Base-by-base conservation (phyloP, 2,329 filamentous ascomycete species). In the Fusarium metavorans region DNA sequence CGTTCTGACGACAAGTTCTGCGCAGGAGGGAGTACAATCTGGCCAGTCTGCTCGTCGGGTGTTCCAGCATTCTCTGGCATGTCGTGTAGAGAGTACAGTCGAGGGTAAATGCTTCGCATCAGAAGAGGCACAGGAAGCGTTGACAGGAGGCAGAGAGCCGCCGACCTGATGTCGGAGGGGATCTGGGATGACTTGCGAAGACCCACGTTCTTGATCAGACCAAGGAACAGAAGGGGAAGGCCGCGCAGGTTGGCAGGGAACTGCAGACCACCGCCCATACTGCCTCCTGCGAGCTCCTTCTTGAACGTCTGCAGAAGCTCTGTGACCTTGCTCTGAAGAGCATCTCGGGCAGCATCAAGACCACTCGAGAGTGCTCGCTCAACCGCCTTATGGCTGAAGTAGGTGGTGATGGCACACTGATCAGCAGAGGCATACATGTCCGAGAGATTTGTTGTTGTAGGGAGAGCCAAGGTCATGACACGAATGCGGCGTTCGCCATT, bases 321-420 rank as follows among this genome's bases (percentile, higher is more conserved):
- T 32, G 95, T 93, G 48, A 98, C 87, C 88, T 99, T 99, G 75
- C 92, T 91, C 82, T 98, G 95, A 50, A 98, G 88, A 56, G 95
- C 93, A 83, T 99, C 97, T 48, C 97, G 90, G 60, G 97, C 97
- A 57, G 95, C 93, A 78, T 99, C 97, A 61, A 99, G 87, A 43
- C 96, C 95, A 78, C 91, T 94, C 78, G 94, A 93, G 43, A 99
- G 87, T 13, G 94, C 92, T 77, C 95, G 90, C 86, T 99, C 97
- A 4, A 98, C 97, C 18, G 97, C 97, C 87, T 98, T 98, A 89
- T 99, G 97, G 78, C 93, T 96, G 87, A 96, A 98, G 87, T 96
- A 98, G 14, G 94, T 94, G 4, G 95, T 93, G 77, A 99, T 95
- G 16, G 97, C 97, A 79, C 93, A 93, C 83, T 98, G 96, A 80